A percentile compares a stretch with the other conserved stretches of the same genome.
Evolutionary conservation across 352 stramenopile species (phyloP).

Genomic region (Phytophthora cryptogea): DNA sequence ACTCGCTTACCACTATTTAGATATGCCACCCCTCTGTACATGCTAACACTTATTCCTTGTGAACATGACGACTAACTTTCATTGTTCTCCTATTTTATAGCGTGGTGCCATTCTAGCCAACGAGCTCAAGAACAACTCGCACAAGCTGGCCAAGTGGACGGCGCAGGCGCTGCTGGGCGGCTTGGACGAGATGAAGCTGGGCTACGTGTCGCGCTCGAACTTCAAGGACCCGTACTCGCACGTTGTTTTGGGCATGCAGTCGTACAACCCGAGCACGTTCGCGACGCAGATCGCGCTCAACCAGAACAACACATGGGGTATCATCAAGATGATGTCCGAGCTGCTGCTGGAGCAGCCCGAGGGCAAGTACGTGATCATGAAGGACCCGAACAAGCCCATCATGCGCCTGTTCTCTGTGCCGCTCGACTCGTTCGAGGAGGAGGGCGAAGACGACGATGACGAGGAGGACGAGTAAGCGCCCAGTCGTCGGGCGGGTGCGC

Average conservation of each 20-base stretch:
- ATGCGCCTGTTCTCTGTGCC: constrained; percentile 97
- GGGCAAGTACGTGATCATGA: constrained; percentile 99
- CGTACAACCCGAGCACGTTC: constrained; percentile 97
- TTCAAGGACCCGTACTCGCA: constrained; percentile 97
- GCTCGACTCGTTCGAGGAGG: constrained; percentile 95
- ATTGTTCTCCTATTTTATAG: constrained; percentile 48
- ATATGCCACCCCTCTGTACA: constrained; percentile 3
- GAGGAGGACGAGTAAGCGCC: constrained; percentile 36
- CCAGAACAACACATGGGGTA: constrained; percentile 98
- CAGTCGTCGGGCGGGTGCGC: constrained; percentile 1
- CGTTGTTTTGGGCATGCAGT: constrained; percentile 95
- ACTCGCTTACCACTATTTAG: constrained; percentile 13
- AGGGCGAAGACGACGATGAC: constrained; percentile 78
- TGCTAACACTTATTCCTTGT: constrained; percentile 7
- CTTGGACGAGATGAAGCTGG: constrained; percentile 98
- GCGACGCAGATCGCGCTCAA: constrained; percentile 97
- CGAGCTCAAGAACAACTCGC: constrained; percentile 99
- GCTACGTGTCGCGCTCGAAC: constrained; percentile 94
- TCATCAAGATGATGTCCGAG: constrained; percentile 94
- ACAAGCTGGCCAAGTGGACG: constrained; percentile 98
- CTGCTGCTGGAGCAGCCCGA: constrained; percentile 94
- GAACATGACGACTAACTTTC: constrained; percentile 13
- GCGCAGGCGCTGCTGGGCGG: constrained; percentile 95
- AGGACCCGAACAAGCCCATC: constrained; percentile 98
- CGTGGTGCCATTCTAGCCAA: constrained; percentile 96